Conservation (phyloP, 805 yeast species). For the Yarrowia keelungensis region DNA sequence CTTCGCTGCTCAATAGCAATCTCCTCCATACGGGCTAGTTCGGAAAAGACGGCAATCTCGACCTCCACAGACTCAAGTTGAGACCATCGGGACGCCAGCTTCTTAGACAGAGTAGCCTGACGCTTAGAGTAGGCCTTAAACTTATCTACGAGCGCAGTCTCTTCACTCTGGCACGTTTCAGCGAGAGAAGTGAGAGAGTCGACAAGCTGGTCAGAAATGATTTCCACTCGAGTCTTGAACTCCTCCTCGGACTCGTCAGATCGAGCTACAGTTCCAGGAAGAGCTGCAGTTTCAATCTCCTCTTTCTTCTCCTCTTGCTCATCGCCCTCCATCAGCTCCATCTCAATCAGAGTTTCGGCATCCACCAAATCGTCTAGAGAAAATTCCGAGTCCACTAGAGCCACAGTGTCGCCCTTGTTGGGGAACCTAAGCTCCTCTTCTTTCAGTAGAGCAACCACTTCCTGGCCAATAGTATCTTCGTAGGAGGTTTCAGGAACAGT, state of each 20-base stretch:
- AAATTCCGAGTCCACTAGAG: slow-evolving; percentile 40
- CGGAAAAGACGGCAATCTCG: slow-evolving; percentile 41
- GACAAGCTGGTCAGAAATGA: slow-evolving; percentile 40
- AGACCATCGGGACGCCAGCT: slow-evolving; percentile 42
- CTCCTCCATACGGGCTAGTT: slow-evolving; percentile 43
- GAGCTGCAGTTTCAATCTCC: not conserved
- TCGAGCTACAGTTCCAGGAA: not conserved
- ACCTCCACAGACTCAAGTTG: slow-evolving; percentile 39
- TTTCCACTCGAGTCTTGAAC: slow-evolving; percentile 37
- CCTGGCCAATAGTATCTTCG: not conserved
- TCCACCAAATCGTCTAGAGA: slow-evolving; percentile 39
- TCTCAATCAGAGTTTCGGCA: slow-evolving; percentile 41
- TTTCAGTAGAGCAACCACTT: slow-evolving; percentile 40
- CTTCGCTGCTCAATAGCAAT: slow-evolving; percentile 43
- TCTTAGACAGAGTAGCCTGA: slow-evolving; percentile 43
- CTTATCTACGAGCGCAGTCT: slow-evolving; percentile 47
- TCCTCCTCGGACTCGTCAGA: slow-evolving; percentile 13
- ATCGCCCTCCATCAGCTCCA: slow-evolving; percentile 43
- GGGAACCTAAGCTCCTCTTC: slow-evolving; percentile 45
- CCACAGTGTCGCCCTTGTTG: slow-evolving; percentile 47
- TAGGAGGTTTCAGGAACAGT: not conserved
- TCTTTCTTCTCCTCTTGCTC: slow-evolving; percentile 21
- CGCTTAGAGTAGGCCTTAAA: slow-evolving; percentile 52
- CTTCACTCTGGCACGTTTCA: slow-evolving; percentile 47
- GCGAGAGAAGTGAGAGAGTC: slow-evolving; percentile 40